These are phyloP conservation scores for Waltiozyma sp. DNA, from an alignment of 1,139 yeast genomes.

Conservation along the genomic window DNA sequence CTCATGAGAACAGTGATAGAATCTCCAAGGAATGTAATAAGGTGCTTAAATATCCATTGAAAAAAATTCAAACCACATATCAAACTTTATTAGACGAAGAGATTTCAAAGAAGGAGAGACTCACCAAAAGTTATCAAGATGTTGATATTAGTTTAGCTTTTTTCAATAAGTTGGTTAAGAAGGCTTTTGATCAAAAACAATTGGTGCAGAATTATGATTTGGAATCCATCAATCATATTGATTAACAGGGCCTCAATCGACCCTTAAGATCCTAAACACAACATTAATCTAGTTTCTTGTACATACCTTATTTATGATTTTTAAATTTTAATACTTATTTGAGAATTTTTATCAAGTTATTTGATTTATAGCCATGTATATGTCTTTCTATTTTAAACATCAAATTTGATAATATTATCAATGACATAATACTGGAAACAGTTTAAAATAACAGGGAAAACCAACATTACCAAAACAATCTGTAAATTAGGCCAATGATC, in stretches of 20 bases:
- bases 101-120: constrained; percentile 45
- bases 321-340: too few species aligned
- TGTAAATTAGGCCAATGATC: constrained; percentile 72
- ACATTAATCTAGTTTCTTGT: too few species aligned
- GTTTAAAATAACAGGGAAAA: constrained; percentile 71
- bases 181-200: constrained; percentile 35
- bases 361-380: too few species aligned
- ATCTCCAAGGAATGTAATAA: constrained; percentile 74
- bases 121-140: constrained; percentile 41
- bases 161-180: constrained; percentile 42
- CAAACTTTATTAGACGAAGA: constrained; percentile 61
- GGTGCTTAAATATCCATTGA: constrained; percentile 71
- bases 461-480: constrained; percentile 76
- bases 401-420: constrained; percentile 71
- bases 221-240: constrained; percentile 38
- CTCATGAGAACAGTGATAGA: constrained; percentile 66
- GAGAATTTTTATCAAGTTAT: too few species aligned
- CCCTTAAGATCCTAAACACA: too few species aligned
- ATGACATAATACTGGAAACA: constrained; percentile 78
- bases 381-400: background rate
- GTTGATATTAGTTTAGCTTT: constrained; percentile 50
- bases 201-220: constrained; percentile 41
- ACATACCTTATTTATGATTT: too few species aligned
- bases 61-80: constrained; percentile 72
- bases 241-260: constrained; percentile 22